Base-by-base conservation (phyloP, 2,329 filamentous ascomycete species). In the Pseudogymnoascus sp. region DNA sequence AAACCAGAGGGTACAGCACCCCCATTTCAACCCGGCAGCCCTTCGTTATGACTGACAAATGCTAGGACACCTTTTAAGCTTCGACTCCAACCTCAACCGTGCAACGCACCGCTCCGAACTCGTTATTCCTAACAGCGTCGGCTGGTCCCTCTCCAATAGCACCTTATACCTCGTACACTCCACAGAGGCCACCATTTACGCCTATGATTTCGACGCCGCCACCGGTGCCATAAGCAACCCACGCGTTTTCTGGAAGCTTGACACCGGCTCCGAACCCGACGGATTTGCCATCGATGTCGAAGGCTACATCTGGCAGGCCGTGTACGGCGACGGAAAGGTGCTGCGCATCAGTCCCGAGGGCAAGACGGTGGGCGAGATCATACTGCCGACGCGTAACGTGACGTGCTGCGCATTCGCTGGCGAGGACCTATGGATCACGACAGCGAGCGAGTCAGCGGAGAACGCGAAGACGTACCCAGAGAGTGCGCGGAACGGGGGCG, bases 221-320 rank as follows among this genome's bases (percentile, higher is more conserved):
- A 85, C 83, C 1, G 89, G 88, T 37, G 76, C 76, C n/a, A 79
- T 91, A 61, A 82, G 81, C 63, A 87, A 89, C 74, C 82, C 85
- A 70, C 84, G 89, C 62, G 78, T 87, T 38, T 91, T 92, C 76
- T 73, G 49, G 61, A 61, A 39, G n/a, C 39, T 61, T 93, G 80
- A 83, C 3, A 83, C 83, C 1, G 74, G 81, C 26, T 87, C 87
- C 58, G 83, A 85, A 65, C 91, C 91, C 0, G 92, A 97, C 74
- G 92, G 92, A 2, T 92, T 93, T 75, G 87, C 88, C 65, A 83
- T 95, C 70, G 92, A 97, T 71, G 83, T 81, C 45, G 85, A 95
- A 62, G 92, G 91, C n/a, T 88, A 89, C 76, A 81, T 96, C 70
- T 97, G 93, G 92, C 87, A 89, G 65, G 90, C 91, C 6, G 80